These are phyloP conservation scores for Panicum virgatum DNA, from an alignment of 202 grass and related monocot genomes.

Conservation along the genomic window DNA sequence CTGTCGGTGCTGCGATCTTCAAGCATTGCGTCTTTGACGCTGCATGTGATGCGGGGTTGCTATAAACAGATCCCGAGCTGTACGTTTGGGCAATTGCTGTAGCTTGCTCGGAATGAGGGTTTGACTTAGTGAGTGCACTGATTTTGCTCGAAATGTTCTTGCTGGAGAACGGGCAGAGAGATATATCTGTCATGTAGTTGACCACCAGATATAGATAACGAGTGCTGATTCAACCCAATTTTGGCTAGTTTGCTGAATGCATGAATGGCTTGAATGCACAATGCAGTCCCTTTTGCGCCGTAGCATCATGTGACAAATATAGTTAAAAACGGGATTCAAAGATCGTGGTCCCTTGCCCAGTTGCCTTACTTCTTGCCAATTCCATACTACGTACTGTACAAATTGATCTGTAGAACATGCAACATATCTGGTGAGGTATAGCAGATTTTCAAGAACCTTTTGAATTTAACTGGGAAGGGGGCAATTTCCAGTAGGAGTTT, in stretches of 20 bases:
- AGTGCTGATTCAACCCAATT: neutral
- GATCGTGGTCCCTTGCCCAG: neutral
- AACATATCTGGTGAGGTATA: neutral
- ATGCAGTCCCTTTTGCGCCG: neutral
- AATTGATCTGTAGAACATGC: neutral
- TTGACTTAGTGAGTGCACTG: neutral
- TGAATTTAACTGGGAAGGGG: neutral
- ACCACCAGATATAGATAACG: neutral
- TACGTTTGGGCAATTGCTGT: neutral
- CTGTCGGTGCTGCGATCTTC: neutral
- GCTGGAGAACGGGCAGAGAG: neutral
- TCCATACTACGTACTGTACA: neutral
- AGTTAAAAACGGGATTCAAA: neutral
- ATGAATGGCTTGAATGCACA: neutral
- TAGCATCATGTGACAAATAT: neutral
- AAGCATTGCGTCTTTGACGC: neutral
- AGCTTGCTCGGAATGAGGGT: neutral
- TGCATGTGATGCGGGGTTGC: conserved; percentile 11
- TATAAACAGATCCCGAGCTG: conserved; percentile 14
- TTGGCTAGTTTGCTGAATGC: neutral
- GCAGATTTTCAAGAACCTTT: neutral
- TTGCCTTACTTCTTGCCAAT: neutral
- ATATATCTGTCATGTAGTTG: neutral
- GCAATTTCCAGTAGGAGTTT: neutral
- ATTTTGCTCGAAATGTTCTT: neutral